Evolutionary conservation across 148 eudicot species (phyloP).

Genomic region (Vaccinium corymbosum): DNA sequence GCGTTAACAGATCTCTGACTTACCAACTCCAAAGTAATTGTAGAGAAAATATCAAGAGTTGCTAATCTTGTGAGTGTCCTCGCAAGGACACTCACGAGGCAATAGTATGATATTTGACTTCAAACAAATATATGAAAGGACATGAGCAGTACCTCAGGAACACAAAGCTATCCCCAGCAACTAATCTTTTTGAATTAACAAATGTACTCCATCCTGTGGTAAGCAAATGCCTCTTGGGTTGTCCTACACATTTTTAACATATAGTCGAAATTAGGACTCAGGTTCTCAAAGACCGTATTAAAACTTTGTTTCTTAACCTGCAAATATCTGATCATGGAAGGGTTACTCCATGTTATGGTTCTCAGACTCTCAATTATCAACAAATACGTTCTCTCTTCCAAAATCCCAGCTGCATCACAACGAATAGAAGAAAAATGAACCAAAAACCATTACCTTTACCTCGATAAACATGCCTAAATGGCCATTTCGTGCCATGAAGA

Average conservation of each 20-base stretch:
- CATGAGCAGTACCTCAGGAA: constrained; percentile 62
- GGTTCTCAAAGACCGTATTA: not conserved
- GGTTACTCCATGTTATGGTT: not conserved
- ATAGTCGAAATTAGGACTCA: not conserved
- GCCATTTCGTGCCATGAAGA: constrained; percentile 87
- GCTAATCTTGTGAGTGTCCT: no score
- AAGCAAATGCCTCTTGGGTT: constrained; percentile 92
- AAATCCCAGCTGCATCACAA: not conserved
- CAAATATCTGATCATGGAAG: not conserved
- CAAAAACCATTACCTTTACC: constrained; percentile 67
- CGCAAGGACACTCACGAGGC: not conserved
- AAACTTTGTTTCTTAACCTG: not conserved
- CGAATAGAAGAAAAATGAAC: not conserved
- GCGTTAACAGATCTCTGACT: constrained; percentile 2
- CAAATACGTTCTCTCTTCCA: not conserved
- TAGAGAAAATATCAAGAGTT: not conserved
- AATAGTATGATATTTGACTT: not conserved
- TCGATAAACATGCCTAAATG: constrained; percentile 91
- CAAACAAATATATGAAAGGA: not conserved
- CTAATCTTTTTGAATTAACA: constrained; percentile 88
- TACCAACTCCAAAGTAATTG: not conserved
- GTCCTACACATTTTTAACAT: constrained; percentile 41
- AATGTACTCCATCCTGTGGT: constrained; percentile 99
- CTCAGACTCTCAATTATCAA: not conserved
- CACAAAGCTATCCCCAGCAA: constrained; percentile 93